Conservation (phyloP, 192 early-diverging fungal species). For the Radiomyces spectabilis region DNA sequence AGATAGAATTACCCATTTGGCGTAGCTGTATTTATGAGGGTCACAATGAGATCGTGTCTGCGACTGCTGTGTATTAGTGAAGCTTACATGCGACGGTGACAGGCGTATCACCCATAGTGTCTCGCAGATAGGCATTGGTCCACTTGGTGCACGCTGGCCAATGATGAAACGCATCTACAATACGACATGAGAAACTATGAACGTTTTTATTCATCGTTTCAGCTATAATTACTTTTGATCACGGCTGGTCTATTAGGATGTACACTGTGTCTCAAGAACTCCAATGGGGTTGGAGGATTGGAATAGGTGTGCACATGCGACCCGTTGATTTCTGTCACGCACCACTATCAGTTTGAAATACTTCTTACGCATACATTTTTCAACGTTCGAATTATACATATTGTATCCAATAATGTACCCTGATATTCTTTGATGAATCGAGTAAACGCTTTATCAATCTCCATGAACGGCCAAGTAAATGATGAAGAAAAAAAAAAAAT, state of each 20-base stretch:
- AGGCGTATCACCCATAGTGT: conserved; percentile 16
- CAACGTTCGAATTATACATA: background rate
- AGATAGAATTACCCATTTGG: conserved; percentile 27
- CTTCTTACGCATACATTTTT: too few species aligned
- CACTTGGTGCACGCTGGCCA: conserved; percentile 39
- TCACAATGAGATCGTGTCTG: background rate
- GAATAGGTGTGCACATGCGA: conserved; percentile 1
- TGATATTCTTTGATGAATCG: background rate
- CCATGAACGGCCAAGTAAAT: background rate
- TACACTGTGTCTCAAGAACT: conserved; percentile 32
- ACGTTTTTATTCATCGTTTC: background rate
- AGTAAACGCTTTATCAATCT: background rate
- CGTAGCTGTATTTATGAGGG: conserved; percentile 3
- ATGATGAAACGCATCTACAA: conserved; percentile 19
- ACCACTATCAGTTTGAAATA: background rate
- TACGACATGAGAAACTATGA: background rate
- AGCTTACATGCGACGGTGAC: conserved; percentile 39
- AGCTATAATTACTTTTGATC: conserved; percentile 19
- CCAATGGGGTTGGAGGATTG: conserved; percentile 29
- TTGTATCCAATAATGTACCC: background rate
- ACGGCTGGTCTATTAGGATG: conserved; percentile 35
- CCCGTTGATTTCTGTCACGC: conserved; percentile 20
- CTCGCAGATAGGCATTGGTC: conserved; percentile 38
- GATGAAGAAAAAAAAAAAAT: background rate
- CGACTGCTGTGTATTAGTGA: background rate